These are phyloP conservation scores for Spongispora temasekensis DNA, from an alignment of 1,284 basidiomycete genomes.

Conservation along the genomic window DNA sequence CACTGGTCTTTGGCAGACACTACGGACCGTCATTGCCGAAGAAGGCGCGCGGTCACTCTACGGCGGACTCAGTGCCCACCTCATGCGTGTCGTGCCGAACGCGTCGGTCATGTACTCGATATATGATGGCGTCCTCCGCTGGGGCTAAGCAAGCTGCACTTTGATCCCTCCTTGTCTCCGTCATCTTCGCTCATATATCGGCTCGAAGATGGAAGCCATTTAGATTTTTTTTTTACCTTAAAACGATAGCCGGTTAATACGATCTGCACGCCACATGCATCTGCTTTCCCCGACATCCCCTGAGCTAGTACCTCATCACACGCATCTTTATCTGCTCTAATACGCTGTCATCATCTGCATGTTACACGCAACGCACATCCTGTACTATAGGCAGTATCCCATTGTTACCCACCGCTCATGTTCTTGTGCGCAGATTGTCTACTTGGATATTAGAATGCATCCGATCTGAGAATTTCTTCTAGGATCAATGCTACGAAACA, in stretches of 20 bases:
- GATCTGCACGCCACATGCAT: neutral
- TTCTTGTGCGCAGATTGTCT: no score
- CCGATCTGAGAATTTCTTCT: no score
- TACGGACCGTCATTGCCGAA: constrained; percentile 85
- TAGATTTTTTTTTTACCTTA: constrained; percentile 27
- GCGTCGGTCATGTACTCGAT: constrained; percentile 96
- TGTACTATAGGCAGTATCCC: constrained; percentile 27
- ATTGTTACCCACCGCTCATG: constrained; percentile 30
- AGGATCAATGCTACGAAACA: no score
- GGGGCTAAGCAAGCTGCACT: constrained; percentile 45
- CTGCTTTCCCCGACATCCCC: neutral
- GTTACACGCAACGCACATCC: neutral
- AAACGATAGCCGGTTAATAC: constrained; percentile 18
- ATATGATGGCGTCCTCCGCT: constrained; percentile 75
- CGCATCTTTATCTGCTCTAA: constrained; percentile 11
- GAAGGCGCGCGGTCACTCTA: constrained; percentile 89
- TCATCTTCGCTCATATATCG: no score
- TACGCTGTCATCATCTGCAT: constrained; percentile 15
- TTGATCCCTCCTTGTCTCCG: no score
- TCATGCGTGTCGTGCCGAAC: constrained; percentile 97
- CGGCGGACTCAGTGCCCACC: constrained; percentile 91
- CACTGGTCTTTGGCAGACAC: constrained; percentile 83
- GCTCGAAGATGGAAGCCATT: neutral
- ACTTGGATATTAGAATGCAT: no score
- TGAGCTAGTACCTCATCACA: constrained; percentile 13